Base-by-base conservation (phyloP, 169 alveolate genomes). In the Theileria annulata region DNA sequence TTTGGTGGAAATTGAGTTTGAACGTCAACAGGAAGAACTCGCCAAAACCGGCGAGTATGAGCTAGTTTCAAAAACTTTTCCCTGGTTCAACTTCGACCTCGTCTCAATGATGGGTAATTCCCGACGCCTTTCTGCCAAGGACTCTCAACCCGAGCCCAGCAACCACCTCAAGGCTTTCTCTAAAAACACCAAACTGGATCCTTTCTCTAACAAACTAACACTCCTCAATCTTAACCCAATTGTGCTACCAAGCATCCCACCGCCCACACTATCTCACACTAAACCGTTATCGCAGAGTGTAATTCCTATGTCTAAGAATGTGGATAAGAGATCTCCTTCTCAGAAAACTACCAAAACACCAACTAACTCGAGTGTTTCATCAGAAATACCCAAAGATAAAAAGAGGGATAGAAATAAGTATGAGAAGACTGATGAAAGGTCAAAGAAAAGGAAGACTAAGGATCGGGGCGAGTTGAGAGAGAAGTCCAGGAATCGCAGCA, bases 21-120 rank as follows among this genome's bases (percentile, higher is more conserved):
- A 84, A 33, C 72, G 66, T 28, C 85, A 56, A 23, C 90, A 84
- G 27, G 86, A 63, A 12, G 83, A 77, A 17, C 49, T 84, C 68
- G 73, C 78, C 1, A 69, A 71, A 42, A 64, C 31, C 35, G 90
- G 90, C 0, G 90, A 76, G 25, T 77, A 49, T 62, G 60, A 71
- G 1, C 47, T 63, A 17, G 86, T 74, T 3, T 21, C 68, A 25
- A 77, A 72, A 33, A 27, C 73, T 23, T 84, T 84, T 30, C 90
- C 90, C 15, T 84, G 90, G 90, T 71, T 84, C 21, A 76, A 77
- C 51, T 56, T 77, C 19, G 60, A 76, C 58, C 12, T 84, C 48
- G 58, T 84, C 67, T 59, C 69, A 30, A 60, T 84, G 48, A 42
- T 76, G 68, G 89, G 89, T 9, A 23, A 49, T 19, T 42, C 31